These are phyloP conservation scores for Fusarium xylarioides DNA, from an alignment of 2,329 filamentous ascomycete species.

Conservation along the genomic window DNA sequence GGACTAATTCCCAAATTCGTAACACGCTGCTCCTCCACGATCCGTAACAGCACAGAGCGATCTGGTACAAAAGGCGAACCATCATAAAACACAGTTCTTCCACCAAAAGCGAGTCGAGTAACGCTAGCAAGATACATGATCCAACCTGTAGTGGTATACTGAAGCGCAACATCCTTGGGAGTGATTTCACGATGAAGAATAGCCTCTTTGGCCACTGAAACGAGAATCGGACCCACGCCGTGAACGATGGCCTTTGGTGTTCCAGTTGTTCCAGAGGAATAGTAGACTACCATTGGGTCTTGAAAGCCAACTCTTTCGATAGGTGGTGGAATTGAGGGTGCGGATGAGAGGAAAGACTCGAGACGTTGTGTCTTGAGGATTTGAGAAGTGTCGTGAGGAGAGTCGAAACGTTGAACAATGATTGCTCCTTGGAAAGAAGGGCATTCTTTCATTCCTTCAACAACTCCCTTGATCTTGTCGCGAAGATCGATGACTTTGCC, in stretches of 20 bases:
- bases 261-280: conserved; percentile 83
- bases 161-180: conserved; percentile 55
- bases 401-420: conserved; percentile 71
- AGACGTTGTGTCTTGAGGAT: conserved; percentile 60
- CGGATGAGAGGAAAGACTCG: conserved; percentile 54
- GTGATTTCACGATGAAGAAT: conserved; percentile 57
- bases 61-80: conserved; percentile 82
- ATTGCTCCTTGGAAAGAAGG: conserved; percentile 70
- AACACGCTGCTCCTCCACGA: conserved; percentile 70
- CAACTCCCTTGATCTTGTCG: conserved; percentile 76
- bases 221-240: conserved; percentile 70
- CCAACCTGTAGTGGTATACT: conserved; percentile 79
- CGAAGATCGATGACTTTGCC: conserved; percentile 77
- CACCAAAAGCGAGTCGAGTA: conserved; percentile 66
- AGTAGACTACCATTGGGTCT: conserved; percentile 81
- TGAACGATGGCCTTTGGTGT: conserved; percentile 89
- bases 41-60: conserved; percentile 67
- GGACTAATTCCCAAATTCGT: conserved; percentile 81
- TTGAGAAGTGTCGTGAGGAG: conserved; percentile 65
- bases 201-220: conserved; percentile 68
- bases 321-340: conserved; percentile 48
- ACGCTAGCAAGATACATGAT: conserved; percentile 83
- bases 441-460: conserved; percentile 69
- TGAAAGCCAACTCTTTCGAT: conserved; percentile 73
- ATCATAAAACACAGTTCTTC: conserved; percentile 77